Conservation (phyloP, 139 green algal genomes). For the Astrephomene gubernaculifera region DNA sequence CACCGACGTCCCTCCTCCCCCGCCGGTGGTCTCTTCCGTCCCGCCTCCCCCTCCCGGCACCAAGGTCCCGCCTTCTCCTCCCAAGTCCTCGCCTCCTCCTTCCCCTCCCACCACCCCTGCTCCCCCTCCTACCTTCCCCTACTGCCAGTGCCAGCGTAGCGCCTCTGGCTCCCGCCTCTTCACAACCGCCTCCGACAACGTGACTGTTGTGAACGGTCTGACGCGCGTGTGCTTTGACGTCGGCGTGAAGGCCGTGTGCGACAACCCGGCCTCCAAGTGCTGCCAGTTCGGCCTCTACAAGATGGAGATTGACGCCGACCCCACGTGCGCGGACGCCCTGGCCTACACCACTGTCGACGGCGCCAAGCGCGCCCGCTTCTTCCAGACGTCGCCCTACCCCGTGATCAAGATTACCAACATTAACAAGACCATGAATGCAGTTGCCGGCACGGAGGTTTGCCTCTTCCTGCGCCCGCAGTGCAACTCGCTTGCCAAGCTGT, state of each 20-base stretch:
- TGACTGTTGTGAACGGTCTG: not conserved
- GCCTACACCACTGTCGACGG: slow-evolving; percentile 51
- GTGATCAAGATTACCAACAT: slow-evolving; percentile 54
- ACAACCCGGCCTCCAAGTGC: slow-evolving; percentile 10
- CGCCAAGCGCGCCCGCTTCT: slow-evolving; percentile 10
- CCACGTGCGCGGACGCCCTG: slow-evolving; percentile 22
- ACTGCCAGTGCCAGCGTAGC: slow-evolving; percentile 40
- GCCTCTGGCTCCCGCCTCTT: not conserved
- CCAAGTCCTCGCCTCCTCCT: too few species aligned
- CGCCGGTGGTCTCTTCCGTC: too few species aligned
- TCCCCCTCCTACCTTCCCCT: slow-evolving; percentile 40
- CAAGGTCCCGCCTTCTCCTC: too few species aligned
- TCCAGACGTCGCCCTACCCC: slow-evolving; percentile 41
- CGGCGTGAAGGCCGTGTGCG: not conserved
- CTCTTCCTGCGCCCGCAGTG: slow-evolving; percentile 23
- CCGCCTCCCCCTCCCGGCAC: too few species aligned
- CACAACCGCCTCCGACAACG: not conserved
- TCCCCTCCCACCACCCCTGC: too few species aligned
- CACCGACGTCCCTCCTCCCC: not conserved
- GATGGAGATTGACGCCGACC: slow-evolving; percentile 47
- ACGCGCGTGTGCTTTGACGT: slow-evolving; percentile 36
- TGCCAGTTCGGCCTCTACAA: slow-evolving; percentile 48
- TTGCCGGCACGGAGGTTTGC: slow-evolving; percentile 37
- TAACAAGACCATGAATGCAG: slow-evolving; percentile 10
- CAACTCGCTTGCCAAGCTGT: slow-evolving; percentile 1